Conservation (phyloP, 2,329 filamentous ascomycete genomes). For the Arthroderma sp. region DNA sequence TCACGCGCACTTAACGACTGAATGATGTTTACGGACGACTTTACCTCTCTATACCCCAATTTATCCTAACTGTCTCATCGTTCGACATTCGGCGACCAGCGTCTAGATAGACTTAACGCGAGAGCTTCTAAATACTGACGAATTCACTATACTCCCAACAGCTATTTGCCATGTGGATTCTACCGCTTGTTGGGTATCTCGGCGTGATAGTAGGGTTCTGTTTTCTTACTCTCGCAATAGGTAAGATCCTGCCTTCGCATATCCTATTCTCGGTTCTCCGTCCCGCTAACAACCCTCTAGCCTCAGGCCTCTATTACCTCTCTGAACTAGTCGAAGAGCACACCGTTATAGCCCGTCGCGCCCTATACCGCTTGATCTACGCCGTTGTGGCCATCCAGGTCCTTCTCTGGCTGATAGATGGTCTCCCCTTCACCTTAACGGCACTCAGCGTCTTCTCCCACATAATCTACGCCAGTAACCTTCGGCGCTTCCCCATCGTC, state of each 20-base stretch:
- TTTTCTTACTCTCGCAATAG: slow-evolving; percentile 89
- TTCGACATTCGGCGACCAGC: too few species aligned
- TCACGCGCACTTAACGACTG: too few species aligned
- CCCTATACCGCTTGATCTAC: slow-evolving; percentile 80
- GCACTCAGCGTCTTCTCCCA: slow-evolving; percentile 68
- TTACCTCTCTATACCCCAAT: too few species aligned
- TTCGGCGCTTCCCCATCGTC: slow-evolving; percentile 62
- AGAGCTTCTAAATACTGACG: too few species aligned
- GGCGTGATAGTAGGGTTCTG: slow-evolving; percentile 80
- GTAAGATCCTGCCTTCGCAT: slow-evolving; percentile 32
- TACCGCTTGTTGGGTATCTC: slow-evolving; percentile 79
- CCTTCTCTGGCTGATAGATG: slow-evolving; percentile 65
- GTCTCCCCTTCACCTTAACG: slow-evolving; percentile 67
- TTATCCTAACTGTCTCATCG: too few species aligned
- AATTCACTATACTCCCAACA: not conserved
- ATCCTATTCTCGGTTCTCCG: not conserved
- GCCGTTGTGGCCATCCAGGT: slow-evolving; percentile 60
- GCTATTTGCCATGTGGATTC: slow-evolving; percentile 66
- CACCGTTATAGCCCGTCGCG: slow-evolving; percentile 76
- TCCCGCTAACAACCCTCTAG: slow-evolving; percentile 32
- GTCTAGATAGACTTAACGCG: too few species aligned
- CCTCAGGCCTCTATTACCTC: slow-evolving; percentile 95
- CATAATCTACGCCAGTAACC: slow-evolving; percentile 75
- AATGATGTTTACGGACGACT: too few species aligned
- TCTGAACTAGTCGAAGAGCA: slow-evolving; percentile 97